Percentiles rank a stretch among this genome's conserved stretches.
These are phyloP conservation scores for Candolleomyces efflorescens DNA, from an alignment of 768 basidiomycete species.

Conservation along the genomic window DNA sequence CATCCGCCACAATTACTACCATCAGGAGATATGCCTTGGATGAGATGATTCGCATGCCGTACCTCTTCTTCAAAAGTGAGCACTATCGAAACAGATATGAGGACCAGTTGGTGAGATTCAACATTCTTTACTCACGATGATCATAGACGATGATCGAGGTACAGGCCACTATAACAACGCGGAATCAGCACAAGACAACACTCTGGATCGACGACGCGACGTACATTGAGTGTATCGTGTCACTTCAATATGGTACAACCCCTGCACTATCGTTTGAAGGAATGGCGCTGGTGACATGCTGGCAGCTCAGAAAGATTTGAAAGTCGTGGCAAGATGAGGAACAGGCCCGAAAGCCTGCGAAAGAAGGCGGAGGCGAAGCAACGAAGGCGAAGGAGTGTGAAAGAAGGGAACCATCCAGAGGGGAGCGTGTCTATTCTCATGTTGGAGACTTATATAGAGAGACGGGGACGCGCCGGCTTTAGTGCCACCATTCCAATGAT, in stretches of 20 bases:
- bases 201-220: slow-evolving; percentile 8
- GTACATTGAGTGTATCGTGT: slow-evolving; percentile 40
- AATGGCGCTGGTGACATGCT: not conserved
- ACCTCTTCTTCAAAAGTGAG: slow-evolving; percentile 53
- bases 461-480: not conserved
- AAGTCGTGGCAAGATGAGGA: not conserved
- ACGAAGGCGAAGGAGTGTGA: not conserved
- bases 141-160: slow-evolving; percentile 51
- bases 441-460: not conserved
- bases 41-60: slow-evolving; percentile 4
- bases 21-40: not conserved
- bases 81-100: slow-evolving; percentile 24
- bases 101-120: not conserved
- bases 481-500: not conserved
- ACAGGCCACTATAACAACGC: slow-evolving; percentile 37
- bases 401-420: slow-evolving; percentile 1
- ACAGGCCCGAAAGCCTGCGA: slow-evolving; percentile 1
- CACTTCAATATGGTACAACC: slow-evolving; percentile 34
- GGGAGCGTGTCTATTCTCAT: not conserved
- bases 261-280: slow-evolving; percentile 15
- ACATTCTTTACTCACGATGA: slow-evolving; percentile 36
- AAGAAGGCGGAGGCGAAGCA: not conserved
- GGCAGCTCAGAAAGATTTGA: not conserved
- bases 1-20: not conserved
- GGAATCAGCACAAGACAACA: not conserved